phyloP scores from a whole-genome alignment of 148 eudicot genomes.

The Dianthus caryophyllus region DNA sequence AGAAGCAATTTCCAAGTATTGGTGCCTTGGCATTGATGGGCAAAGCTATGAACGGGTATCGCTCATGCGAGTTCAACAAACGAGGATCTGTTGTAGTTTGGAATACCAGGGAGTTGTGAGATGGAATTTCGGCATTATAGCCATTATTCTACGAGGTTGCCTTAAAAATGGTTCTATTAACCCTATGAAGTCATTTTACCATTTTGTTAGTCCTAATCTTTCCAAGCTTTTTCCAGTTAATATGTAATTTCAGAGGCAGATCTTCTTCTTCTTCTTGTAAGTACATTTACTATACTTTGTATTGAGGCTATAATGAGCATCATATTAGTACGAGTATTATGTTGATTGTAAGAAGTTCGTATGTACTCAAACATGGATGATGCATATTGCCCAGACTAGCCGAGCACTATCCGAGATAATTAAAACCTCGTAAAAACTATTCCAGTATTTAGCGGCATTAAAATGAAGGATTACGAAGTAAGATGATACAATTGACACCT shows the following conservation, averaged over 20 bases:
- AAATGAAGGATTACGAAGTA: no score
- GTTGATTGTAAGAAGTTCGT: no score
- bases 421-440: no score
- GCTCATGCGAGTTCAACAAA: slow-evolving; percentile 46
- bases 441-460: no score
- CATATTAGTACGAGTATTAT: background rate
- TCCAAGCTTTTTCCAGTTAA: background rate
- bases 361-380: no score
- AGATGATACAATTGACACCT: no score
- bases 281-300: background rate
- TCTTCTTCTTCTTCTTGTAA: slow-evolving; percentile 1
- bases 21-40: slow-evolving; percentile 86
- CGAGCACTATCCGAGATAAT: no score
- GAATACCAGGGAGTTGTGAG: slow-evolving; percentile 46
- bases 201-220: background rate
- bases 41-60: slow-evolving; percentile 61
- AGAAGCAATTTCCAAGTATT: slow-evolving; percentile 76
- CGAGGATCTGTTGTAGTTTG: slow-evolving; percentile 72
- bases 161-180: background rate
- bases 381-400: no score
- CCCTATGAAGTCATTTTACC: background rate
- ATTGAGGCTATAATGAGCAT: background rate
- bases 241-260: slow-evolving; percentile 3
- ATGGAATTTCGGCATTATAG: background rate
- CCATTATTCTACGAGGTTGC: background rate